A percentile compares a stretch with the other conserved stretches of the same genome.
phyloP scores from a whole-genome alignment of 805 yeast genomes.

The Ogataea saltuana region DNA sequence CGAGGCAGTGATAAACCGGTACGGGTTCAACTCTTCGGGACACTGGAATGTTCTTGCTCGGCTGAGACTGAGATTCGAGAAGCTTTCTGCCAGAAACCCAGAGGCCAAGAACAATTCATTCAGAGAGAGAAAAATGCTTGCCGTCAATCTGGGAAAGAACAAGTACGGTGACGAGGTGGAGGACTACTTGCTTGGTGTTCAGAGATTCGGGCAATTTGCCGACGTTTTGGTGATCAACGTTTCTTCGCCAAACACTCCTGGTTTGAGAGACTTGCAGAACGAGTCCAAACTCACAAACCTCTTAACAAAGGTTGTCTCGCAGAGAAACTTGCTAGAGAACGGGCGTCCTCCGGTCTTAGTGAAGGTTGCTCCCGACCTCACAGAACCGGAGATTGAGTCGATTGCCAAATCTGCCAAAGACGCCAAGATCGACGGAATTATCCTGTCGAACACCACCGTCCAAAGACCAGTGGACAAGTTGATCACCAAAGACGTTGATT shows the following conservation, averaged over 20 bases:
- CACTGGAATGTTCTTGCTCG: constrained; percentile 71
- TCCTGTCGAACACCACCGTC: constrained; percentile 89
- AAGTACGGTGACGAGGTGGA: constrained; percentile 86
- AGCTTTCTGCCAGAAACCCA: constrained; percentile 33
- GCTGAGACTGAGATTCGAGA: constrained; percentile 62
- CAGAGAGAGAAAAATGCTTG: constrained; percentile 65
- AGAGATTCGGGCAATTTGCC: constrained; percentile 76
- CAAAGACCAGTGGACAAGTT: constrained; percentile 66
- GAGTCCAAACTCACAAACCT: constrained; percentile 71
- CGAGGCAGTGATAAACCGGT: constrained; percentile 89
- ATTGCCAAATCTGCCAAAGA: constrained; percentile 78
- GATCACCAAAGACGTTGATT: constrained; percentile 45
- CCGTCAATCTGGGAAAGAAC: constrained; percentile 88
- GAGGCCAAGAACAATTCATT: constrained; percentile 43
- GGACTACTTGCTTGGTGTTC: constrained; percentile 85
- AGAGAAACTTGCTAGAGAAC: constrained; percentile 53
- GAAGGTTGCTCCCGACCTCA: constrained; percentile 91
- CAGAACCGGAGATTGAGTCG: constrained; percentile 75
- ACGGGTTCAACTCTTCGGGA: constrained; percentile 93
- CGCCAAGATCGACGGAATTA: constrained; percentile 85
- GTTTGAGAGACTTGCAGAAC: constrained; percentile 80
- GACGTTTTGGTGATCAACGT: constrained; percentile 90
- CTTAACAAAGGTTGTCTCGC: constrained; percentile 64
- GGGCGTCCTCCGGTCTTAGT: constrained; percentile 78
- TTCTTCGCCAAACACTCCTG: constrained; percentile 96